A percentile compares a stretch with the other conserved stretches of the same genome.
Conservation (phyloP, 495 filamentous ascomycete genomes). For the Podospora pseudopauciseta region DNA sequence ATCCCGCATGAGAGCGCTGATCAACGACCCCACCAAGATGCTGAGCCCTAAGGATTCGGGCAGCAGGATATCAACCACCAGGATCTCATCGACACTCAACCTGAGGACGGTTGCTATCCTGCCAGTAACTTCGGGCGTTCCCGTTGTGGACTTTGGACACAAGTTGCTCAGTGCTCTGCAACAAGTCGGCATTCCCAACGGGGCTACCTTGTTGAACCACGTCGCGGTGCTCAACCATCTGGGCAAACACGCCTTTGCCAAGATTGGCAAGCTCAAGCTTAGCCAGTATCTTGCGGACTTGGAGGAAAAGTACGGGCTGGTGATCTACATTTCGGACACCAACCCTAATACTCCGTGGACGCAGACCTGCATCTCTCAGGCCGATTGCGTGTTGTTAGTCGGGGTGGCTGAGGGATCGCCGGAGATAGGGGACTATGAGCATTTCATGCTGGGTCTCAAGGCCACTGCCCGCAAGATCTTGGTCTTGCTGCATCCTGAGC, state of each 20-base stretch:
- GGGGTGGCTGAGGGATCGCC: constrained; percentile 88
- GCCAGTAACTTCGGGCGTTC: constrained; percentile 85
- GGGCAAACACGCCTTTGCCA: constrained; percentile 91
- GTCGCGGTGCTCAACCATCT: constrained; percentile 90
- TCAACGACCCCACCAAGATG: constrained; percentile 65
- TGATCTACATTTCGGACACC: constrained; percentile 96
- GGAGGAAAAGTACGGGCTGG: constrained; percentile 94
- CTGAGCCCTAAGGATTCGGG: constrained; percentile 40
- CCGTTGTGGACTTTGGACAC: constrained; percentile 91
- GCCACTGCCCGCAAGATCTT: constrained; percentile 93
- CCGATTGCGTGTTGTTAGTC: constrained; percentile 90
- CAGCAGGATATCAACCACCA: constrained; percentile 57
- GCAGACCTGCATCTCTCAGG: constrained; percentile 94
- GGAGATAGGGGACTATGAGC: constrained; percentile 89
- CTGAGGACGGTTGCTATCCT: constrained; percentile 88
- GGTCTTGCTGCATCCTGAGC: constrained; percentile 86
- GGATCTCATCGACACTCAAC: constrained; percentile 82
- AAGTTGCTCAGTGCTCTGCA: constrained; percentile 80
- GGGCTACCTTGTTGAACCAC: constrained; percentile 90
- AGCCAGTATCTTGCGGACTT: constrained; percentile 95
- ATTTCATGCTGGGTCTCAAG: constrained; percentile 93
- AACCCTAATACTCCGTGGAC: constrained; percentile 97
- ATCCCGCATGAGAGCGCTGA: constrained; percentile 82
- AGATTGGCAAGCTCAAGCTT: constrained; percentile 94
- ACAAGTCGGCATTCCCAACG: constrained; percentile 83